Evolutionary conservation across 495 filamentous ascomycete genomes (phyloP), one percentile per base, ranked within the genome.

Genomic region (Penicillium cataractarum): DNA sequence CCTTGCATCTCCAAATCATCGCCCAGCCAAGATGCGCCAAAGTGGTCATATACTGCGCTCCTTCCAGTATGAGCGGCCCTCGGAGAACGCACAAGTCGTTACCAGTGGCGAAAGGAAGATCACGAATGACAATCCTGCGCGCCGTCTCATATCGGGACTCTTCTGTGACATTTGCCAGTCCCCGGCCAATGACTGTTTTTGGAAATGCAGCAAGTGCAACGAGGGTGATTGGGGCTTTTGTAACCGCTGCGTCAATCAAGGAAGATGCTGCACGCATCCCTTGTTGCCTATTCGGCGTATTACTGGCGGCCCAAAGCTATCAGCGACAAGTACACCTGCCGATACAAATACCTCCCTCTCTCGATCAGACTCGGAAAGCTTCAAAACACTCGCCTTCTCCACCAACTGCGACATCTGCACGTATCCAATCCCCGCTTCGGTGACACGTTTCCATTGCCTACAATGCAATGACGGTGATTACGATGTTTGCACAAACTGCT

Each of bases 211-310:
- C 57, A 65, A 79, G 39, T 97, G 93, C 75, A 96, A 96, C 66
- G 88, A 93, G 57, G 92, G 90, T 27, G 92, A 93, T 67, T 97
- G 92, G 93, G 93, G 93, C 1, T 97, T 91, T 67, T 97, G 93
- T 76, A 89, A 89, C 61, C 69, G 75, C 58, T 97, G 93, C 69
- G 91, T 96, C 29, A 91, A 91, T 49, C 86, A 86, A 72, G 90
- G 88, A 13, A 80, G 80, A 46, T 87, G 85, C 64, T 97, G 93
- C 76, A 90, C 86, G 0, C 93, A 97, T 68, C 78, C 87, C 0
- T 77, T 97, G 0, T 78, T 94, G 2, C 90, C 92, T 3, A 75
- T 93, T 24, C 74, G 83, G 17, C 80, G 80, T 55, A 70, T 82
- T 9, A 55, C 63, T 3, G 65, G 67, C 17, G 61, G 54, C 48